Evolutionary conservation across 495 filamentous ascomycete genomes (phyloP), one percentile per base, ranked within the genome.

Genomic region (Xylaria scruposa): DNA sequence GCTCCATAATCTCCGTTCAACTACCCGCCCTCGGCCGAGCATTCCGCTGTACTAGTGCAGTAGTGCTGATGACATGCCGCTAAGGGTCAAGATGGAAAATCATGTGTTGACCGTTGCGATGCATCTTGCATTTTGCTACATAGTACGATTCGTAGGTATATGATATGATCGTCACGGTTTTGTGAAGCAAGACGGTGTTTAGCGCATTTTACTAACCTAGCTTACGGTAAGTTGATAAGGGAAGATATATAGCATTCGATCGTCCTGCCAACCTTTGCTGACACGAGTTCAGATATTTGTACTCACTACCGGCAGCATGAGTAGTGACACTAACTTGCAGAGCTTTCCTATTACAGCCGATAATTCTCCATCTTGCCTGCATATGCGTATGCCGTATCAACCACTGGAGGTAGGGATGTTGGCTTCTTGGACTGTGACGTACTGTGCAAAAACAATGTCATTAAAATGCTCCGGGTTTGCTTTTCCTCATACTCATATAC

Each of bases 21-120:
- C 64, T 38, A 42, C 19, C 36, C 21, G 31, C 65, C 33, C 47
- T 42, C 47, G 65, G 65, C 65, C 65, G 65, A 67, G 9, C 42
- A 49, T 49, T 54, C 49, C 65, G 65, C 44, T 36, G 13, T 44
- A 7, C 65, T 60, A 60, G 29, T 38, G 60, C 38, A 62, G 33
- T 67, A 67, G 65, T 56, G 65, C 65, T 67, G 47, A 67, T 67
- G 49, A 56, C 40, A 67, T 40, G 65, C 49, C 15, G 65, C 65
- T 33, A 67, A 67, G 65, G 13, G 9, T n/a, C 40, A 29, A 67
- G 62, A 64, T 42, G 19, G 36, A 21, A 36, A 29, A 1, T 13
- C 46, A 29, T 47, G 26, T 17, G 62, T 29, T 38, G 1, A 19
- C 49, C 17, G 65, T 67, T 56, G 26, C 49, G 26, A 36, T 67